Percentiles rank a stretch among this genome's conserved stretches.
phyloP scores from a whole-genome alignment of 108 stramenopile genomes.

The Cyclotella sp. region DNA sequence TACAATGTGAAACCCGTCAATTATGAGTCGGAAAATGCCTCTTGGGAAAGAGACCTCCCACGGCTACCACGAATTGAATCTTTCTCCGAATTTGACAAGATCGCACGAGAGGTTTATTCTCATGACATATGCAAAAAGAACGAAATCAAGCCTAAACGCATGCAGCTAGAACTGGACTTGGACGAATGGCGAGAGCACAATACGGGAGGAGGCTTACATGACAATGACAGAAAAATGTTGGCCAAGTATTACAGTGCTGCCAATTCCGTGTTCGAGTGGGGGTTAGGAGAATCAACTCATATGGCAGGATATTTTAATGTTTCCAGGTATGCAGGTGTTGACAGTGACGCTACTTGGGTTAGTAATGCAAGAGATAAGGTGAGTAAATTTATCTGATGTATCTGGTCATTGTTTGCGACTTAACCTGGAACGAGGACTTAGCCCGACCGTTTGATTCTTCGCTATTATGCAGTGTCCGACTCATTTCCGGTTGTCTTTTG shows the following conservation, averaged over 20 bases:
- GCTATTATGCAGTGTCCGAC: conserved; percentile 8
- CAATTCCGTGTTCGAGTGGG: conserved; percentile 25
- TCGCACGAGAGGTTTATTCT: background rate
- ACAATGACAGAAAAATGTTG: conserved; percentile 15
- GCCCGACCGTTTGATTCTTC: background rate
- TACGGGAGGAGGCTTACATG: conserved; percentile 16
- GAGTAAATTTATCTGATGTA: background rate
- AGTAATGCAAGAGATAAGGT: conserved; percentile 19
- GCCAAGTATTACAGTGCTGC: conserved; percentile 8
- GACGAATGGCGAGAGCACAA: background rate
- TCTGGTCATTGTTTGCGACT: no score
- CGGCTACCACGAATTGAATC: background rate
- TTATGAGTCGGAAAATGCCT: background rate
- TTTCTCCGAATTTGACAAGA: background rate
- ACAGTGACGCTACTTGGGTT: conserved; percentile 26
- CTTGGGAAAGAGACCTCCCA: background rate
- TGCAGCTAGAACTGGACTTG: background rate
- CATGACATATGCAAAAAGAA: conserved; percentile 2
- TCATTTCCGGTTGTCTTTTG: conserved; percentile 27
- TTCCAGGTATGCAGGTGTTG: conserved; percentile 19
- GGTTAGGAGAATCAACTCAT: conserved; percentile 19
- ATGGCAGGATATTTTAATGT: conserved; percentile 23
- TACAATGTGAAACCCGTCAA: background rate
- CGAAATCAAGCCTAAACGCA: background rate
- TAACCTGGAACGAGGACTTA: background rate